A percentile compares a stretch with the other conserved stretches of the same genome.
These are phyloP conservation scores for Acanthamoeba lugdunensis DNA, from an alignment of 208 protist genomes.

Conservation along the genomic window DNA sequence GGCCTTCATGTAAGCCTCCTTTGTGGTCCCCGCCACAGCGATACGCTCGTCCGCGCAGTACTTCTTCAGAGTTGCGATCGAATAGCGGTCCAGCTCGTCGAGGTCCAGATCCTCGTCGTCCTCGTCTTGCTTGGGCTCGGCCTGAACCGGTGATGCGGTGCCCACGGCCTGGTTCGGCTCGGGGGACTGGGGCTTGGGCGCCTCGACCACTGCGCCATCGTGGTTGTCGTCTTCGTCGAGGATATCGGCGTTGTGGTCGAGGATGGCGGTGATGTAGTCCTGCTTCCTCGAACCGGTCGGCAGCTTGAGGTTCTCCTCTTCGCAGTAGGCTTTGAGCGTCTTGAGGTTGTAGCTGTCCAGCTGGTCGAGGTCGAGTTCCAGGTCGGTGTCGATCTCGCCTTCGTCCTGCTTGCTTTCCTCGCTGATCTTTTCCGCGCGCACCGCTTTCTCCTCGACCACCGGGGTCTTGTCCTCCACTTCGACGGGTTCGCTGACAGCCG, in stretches of 20 bases:
- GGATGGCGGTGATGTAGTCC: slow-evolving; percentile 22
- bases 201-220: not conserved
- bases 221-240: not conserved
- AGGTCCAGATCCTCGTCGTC: not conserved
- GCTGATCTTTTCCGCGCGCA: not conserved
- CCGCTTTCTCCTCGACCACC: not conserved
- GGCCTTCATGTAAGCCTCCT: not conserved
- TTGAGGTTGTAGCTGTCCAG: slow-evolving; percentile 1
- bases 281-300: not conserved
- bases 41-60: not conserved
- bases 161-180: not conserved
- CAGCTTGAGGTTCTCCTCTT: slow-evolving; percentile 1
- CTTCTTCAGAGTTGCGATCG: not conserved
- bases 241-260: slow-evolving; percentile 6
- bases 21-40: not conserved
- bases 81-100: not conserved
- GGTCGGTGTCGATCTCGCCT: not conserved
- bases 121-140: not conserved
- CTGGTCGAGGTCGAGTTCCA: not conserved
- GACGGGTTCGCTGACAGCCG: not conserved
- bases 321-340: slow-evolving; percentile 19
- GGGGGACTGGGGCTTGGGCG: not conserved
- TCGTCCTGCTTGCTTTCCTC: not conserved
- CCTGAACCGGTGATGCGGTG: not conserved
- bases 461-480: not conserved